Evolutionary conservation across 2,329 filamentous ascomycete genomes (phyloP).

Genomic region (Penicillium brevicompactum): DNA sequence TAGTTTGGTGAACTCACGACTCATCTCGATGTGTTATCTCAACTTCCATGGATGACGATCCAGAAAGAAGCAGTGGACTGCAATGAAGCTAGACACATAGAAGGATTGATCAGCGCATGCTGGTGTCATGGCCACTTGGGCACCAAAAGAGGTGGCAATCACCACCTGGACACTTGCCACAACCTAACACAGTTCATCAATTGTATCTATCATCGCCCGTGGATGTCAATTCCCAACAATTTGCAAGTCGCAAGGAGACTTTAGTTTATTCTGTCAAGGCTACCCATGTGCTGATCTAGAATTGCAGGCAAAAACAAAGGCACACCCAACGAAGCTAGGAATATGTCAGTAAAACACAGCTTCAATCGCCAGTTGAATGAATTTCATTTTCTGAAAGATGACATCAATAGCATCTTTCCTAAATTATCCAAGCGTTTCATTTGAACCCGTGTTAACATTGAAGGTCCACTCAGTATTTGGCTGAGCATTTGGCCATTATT

Average conservation of each 20-base stretch:
- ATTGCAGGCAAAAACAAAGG: no score
- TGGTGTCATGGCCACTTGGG: neutral
- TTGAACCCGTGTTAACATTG: neutral
- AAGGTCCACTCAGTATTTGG: neutral
- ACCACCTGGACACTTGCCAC: neutral
- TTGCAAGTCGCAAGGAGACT: neutral
- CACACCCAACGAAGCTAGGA: no score
- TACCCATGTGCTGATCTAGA: no score
- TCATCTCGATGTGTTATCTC: no score
- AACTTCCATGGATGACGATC: no score
- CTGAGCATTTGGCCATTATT: neutral
- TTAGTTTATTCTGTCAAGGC: no score
- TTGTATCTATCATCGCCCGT: neutral
- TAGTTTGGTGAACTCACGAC: no score
- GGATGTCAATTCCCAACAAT: neutral
- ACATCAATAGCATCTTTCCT: neutral
- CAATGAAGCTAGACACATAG: no score
- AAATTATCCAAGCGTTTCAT: neutral
- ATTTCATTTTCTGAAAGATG: neutral
- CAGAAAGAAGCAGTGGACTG: no score
- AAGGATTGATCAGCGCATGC: neutral
- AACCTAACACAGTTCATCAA: neutral
- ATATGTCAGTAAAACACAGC: no score
- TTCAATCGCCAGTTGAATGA: neutral
- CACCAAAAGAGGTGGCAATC: neutral